These are phyloP conservation scores for Chrysanthemum seticuspe DNA, from an alignment of 129 eudicot genomes.

Conservation along the genomic window DNA sequence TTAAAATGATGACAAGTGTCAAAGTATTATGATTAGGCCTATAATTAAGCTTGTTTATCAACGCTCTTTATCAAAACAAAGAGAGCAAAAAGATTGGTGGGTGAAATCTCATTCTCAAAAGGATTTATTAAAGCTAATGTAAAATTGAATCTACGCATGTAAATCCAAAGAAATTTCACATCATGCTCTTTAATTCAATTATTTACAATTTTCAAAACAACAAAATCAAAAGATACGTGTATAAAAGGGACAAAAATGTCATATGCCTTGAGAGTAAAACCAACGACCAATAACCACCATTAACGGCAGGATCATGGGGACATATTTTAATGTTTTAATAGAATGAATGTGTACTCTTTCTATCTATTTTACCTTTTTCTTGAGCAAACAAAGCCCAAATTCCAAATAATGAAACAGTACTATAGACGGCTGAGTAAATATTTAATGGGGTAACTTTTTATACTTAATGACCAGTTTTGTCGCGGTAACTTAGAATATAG, in stretches of 20 bases:
- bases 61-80: conserved; percentile 10
- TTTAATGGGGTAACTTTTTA: background rate
- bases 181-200: conserved; percentile 7
- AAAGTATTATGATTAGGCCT: too few relatives aligned
- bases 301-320: conserved; percentile 46
- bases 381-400: background rate
- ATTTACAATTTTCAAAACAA: conserved; percentile 4
- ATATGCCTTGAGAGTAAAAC: conserved; percentile 25
- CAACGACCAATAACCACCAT: conserved; percentile 55
- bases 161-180: conserved; percentile 35
- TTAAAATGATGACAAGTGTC: too few relatives aligned
- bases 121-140: conserved; percentile 20
- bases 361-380: background rate
- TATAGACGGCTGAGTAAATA: background rate
- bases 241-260: conserved; percentile 35
- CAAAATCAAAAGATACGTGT: conserved; percentile 6
- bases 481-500: background rate
- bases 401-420: background rate
- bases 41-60: background rate
- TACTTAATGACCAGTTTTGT: background rate
- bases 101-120: conserved; percentile 35
- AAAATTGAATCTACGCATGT: conserved; percentile 19
- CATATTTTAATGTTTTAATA: background rate
- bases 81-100: conserved; percentile 41
- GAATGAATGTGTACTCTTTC: background rate